These are phyloP conservation scores for Solanum phureja DNA, from an alignment of 257 asterid genomes.

Conservation along the genomic window DNA sequence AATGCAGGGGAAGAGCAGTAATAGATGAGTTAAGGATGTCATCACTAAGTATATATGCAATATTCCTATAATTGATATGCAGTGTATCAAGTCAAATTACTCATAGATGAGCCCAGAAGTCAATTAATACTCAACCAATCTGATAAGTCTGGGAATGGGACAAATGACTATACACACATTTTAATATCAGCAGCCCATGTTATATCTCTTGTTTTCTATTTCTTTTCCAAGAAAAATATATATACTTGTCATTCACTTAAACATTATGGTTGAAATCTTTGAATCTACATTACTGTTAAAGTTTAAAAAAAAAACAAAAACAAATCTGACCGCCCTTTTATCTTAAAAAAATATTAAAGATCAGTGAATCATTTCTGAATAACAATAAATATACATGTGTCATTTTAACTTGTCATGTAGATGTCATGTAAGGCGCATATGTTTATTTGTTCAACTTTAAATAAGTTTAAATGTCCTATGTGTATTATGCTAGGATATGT, in stretches of 20 bases:
- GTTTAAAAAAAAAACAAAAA: too few species aligned
- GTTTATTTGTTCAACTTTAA: too few species aligned
- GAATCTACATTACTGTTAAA: neutral
- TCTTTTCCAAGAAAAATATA: neutral
- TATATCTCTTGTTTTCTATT: neutral
- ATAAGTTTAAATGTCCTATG: too few species aligned
- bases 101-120: too few species aligned
- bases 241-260: neutral
- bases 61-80: neutral
- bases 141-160: neutral
- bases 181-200: neutral
- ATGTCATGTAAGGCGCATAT: too few species aligned
- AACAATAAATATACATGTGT: too few species aligned
- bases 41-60: neutral
- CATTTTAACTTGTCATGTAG: too few species aligned
- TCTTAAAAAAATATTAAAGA: neutral
- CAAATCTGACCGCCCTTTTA: neutral
- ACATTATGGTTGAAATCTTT: neutral
- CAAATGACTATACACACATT: neutral
- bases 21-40: neutral
- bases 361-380: too few species aligned
- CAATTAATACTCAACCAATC: neutral
- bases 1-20: neutral
- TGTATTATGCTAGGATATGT: too few species aligned
- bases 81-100: neutral